These are phyloP conservation scores for Cordyceps militaris DNA, from an alignment of 2,329 filamentous ascomycete genomes.

Conservation along the genomic window DNA sequence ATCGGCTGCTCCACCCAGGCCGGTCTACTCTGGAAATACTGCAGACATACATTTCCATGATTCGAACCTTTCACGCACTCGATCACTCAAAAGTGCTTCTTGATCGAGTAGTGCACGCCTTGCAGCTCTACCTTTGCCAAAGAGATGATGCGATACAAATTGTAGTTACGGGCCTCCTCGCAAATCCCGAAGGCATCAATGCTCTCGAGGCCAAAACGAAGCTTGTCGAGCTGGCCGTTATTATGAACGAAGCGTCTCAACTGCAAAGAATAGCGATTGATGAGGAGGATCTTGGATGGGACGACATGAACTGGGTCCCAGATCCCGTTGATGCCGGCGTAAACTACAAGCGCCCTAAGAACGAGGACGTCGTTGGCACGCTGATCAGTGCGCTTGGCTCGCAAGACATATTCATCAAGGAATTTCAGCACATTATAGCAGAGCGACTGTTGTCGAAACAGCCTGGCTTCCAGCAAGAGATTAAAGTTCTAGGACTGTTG, in stretches of 20 bases:
- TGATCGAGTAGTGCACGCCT: conserved; percentile 63
- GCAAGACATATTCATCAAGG: conserved; percentile 87
- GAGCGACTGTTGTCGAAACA: conserved; percentile 67
- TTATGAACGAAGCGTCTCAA: conserved; percentile 56
- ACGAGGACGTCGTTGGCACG: conserved; percentile 85
- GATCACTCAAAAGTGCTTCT: conserved; percentile 73
- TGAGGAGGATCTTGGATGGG: conserved; percentile 74
- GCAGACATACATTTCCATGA: conserved; percentile 72
- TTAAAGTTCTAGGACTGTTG: conserved; percentile 75
- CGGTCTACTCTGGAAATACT: conserved; percentile 70
- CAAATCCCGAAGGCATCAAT: conserved; percentile 50
- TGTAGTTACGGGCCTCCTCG: conserved; percentile 66
- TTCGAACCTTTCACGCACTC: conserved; percentile 66
- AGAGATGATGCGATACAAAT: conserved; percentile 72
- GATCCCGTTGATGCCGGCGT: conserved; percentile 89
- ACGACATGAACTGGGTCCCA: conserved; percentile 88
- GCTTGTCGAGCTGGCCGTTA: conserved; percentile 59
- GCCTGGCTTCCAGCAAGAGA: conserved; percentile 67
- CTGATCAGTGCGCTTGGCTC: conserved; percentile 82
- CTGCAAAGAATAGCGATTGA: conserved; percentile 45
- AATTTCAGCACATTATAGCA: conserved; percentile 83
- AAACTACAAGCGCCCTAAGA: conserved; percentile 83
- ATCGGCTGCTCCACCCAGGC: conserved; percentile 65
- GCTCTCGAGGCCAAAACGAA: conserved; percentile 39
- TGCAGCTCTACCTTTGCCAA: conserved; percentile 70